Evolutionary conservation across 2,329 filamentous ascomycete genomes (phyloP).

Genomic region (Thielaviopsis euricoi): DNA sequence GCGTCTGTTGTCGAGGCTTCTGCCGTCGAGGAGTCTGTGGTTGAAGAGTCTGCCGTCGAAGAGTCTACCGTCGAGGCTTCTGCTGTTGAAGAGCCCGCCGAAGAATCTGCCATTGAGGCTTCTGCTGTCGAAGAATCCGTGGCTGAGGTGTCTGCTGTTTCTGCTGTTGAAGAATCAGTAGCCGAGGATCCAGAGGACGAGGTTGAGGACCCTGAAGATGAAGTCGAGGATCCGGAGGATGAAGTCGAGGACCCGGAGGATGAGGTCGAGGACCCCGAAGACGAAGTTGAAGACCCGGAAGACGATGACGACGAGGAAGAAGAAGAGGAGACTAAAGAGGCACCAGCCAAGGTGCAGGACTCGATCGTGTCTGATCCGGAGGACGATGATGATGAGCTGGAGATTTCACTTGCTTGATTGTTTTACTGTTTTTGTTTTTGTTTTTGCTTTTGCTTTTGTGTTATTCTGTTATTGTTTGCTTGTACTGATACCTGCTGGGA

Average conservation of each 20-base stretch:
- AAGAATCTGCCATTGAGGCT: background rate
- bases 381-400: slow-evolving; percentile 5
- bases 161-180: background rate
- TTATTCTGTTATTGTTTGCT: slow-evolving; percentile 3
- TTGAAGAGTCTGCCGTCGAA: background rate
- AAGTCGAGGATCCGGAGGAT: background rate
- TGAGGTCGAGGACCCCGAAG: slow-evolving; percentile 3
- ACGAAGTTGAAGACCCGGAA: background rate
- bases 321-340: background rate
- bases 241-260: background rate
- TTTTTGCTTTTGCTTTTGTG: slow-evolving; percentile 7
- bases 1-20: background rate
- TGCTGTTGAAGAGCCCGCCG: background rate
- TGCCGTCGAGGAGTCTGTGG: background rate
- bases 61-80: background rate
- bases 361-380: slow-evolving; percentile 10
- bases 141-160: background rate
- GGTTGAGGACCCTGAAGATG: slow-evolving; percentile 1
- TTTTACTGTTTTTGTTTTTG: slow-evolving; percentile 8
- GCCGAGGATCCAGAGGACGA: background rate
- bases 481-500: background rate
- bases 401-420: slow-evolving; percentile 2
- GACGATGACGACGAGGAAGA: background rate
- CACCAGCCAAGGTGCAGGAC: slow-evolving; percentile 3
- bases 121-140: background rate